A percentile compares a stretch with the other conserved stretches of the same genome.
phyloP scores from a whole-genome alignment of 2,329 filamentous ascomycete species.

The Ploettnerulaceae sp. region DNA sequence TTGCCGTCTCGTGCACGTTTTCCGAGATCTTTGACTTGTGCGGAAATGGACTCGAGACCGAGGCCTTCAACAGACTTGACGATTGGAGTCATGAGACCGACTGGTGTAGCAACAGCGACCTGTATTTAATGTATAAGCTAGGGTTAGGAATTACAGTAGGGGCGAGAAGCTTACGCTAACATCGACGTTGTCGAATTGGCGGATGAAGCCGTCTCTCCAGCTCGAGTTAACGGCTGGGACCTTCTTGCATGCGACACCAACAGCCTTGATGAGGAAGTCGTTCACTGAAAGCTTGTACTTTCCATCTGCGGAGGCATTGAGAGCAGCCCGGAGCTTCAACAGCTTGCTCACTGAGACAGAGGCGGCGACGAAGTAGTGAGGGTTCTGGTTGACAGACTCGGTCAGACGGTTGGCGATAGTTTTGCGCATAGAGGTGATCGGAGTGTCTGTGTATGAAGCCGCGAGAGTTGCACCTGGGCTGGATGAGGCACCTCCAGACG shows the following conservation, averaged over 20 bases:
- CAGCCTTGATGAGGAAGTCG: slow-evolving; percentile 98
- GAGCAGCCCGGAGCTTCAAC: slow-evolving; percentile 87
- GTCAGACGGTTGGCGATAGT: slow-evolving; percentile 88
- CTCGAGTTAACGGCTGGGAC: slow-evolving; percentile 94
- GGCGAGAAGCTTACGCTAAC: slow-evolving; percentile 70
- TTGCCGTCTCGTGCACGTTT: slow-evolving; percentile 95
- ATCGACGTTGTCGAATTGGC: slow-evolving; percentile 88
- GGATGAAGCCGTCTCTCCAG: slow-evolving; percentile 87
- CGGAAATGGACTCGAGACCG: slow-evolving; percentile 83
- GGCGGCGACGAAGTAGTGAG: slow-evolving; percentile 95
- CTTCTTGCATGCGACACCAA: slow-evolving; percentile 82
- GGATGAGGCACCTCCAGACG: slow-evolving; percentile 44
- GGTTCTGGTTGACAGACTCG: slow-evolving; percentile 88
- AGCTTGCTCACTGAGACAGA: slow-evolving; percentile 91
- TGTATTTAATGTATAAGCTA: slow-evolving; percentile 10
- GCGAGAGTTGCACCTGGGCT: slow-evolving; percentile 48
- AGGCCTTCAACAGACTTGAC: slow-evolving; percentile 83
- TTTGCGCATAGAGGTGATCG: slow-evolving; percentile 93
- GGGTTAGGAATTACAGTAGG: neutral
- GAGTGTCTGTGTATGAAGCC: slow-evolving; percentile 75
- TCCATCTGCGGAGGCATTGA: slow-evolving; percentile 84
- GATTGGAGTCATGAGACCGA: slow-evolving; percentile 94
- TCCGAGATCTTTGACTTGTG: slow-evolving; percentile 89
- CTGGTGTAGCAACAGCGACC: slow-evolving; percentile 63
- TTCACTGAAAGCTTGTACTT: slow-evolving; percentile 99